Evolutionary conservation across 352 stramenopile species (phyloP).

Genomic region (Pythium inflatum): DNA sequence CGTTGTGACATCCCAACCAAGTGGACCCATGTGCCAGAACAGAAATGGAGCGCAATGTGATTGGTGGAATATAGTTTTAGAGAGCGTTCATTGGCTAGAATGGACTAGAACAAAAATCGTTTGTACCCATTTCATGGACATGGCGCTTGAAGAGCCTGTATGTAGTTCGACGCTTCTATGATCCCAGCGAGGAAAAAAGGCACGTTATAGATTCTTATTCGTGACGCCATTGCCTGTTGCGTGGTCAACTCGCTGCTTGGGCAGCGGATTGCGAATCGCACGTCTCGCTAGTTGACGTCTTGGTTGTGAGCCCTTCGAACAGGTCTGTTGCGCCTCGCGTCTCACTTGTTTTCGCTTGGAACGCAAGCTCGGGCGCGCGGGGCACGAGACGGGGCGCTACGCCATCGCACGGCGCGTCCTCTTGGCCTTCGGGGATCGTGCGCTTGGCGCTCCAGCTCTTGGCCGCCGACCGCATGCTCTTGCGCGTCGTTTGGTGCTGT

Average conservation of each 20-base stretch:
- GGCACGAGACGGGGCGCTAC: conserved; percentile 25
- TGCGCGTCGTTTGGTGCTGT: conserved; percentile 25
- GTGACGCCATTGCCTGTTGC: neutral
- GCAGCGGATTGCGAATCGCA: neutral
- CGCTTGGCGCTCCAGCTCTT: conserved; percentile 21
- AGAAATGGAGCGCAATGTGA: neutral
- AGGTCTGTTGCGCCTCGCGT: conserved; percentile 30
- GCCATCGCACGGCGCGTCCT: neutral
- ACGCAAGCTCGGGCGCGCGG: conserved; percentile 31
- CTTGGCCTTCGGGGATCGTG: conserved; percentile 18
- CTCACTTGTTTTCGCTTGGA: neutral
- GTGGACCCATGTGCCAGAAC: neutral
- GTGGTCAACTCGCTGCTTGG: conserved; percentile 4
- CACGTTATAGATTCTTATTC: no score
- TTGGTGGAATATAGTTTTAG: neutral
- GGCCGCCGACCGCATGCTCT: conserved; percentile 19
- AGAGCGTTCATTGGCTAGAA: neutral
- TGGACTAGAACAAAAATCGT: neutral
- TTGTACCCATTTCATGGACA: conserved; percentile 1
- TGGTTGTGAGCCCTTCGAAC: conserved; percentile 45
- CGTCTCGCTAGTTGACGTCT: neutral
- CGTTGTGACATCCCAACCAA: neutral
- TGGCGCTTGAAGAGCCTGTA: no score
- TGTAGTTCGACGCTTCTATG: no score
- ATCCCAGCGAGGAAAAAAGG: no score